Evolutionary conservation across 345 rosid genomes (phyloP).

Genomic region (Sapria himalayana): DNA sequence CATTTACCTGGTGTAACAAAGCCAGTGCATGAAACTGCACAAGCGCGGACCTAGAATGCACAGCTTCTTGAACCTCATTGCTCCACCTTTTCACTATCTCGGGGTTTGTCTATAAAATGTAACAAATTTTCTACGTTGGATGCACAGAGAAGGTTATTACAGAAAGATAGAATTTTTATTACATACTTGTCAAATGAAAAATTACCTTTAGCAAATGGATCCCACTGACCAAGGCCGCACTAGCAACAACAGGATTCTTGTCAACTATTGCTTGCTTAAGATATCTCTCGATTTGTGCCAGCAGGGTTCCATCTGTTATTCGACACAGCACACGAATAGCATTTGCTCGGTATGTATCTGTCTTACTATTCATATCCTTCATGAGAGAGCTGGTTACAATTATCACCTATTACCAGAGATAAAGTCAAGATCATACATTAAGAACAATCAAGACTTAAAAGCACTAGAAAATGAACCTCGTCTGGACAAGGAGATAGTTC

Average conservation of each 20-base stretch:
- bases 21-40: constrained; percentile 94
- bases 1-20: constrained; percentile 84
- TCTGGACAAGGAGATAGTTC: constrained; percentile 93
- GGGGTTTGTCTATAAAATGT: too few relatives aligned
- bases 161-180: too few relatives aligned
- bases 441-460: constrained; percentile 4
- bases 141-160: too few relatives aligned
- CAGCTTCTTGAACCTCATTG: constrained; percentile 97
- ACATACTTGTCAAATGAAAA: too few relatives aligned
- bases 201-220: constrained; percentile 83
- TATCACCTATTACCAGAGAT: constrained; percentile 38
- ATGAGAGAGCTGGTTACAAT: constrained; percentile 94
- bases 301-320: constrained; percentile 81
- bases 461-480: constrained; percentile 35
- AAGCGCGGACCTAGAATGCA: constrained; percentile 90
- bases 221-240: constrained; percentile 98
- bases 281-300: constrained; percentile 82
- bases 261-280: constrained; percentile 98
- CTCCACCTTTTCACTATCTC: constrained; percentile 97
- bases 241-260: constrained; percentile 93
- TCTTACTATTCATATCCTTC: constrained; percentile 99
- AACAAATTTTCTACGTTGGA: too few relatives aligned
- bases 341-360: constrained; percentile 93
- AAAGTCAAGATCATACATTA: constrained; percentile 8
- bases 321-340: constrained; percentile 95